Evolutionary conservation across 768 basidiomycete genomes (phyloP).

Genomic region (Amanita pallidorosea): DNA sequence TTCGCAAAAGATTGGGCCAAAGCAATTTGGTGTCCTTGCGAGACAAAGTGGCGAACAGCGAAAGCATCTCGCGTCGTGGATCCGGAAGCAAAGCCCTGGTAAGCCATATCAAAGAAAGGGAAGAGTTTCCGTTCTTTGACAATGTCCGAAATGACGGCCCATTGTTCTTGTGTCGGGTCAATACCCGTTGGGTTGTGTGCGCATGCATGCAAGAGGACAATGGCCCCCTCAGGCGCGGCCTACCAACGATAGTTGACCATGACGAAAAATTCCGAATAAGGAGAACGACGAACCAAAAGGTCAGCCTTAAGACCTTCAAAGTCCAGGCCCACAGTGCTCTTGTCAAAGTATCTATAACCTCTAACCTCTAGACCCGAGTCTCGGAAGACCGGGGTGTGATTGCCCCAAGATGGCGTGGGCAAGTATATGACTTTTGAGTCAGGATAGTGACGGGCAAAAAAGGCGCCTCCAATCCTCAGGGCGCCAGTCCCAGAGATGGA

Average conservation of each 20-base stretch:
- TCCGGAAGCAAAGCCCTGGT: constrained; percentile 98
- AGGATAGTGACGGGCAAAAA: constrained; percentile 83
- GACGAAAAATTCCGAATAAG: background rate
- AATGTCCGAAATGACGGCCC: constrained; percentile 82
- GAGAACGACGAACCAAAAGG: constrained; percentile 47
- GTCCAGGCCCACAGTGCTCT: constrained; percentile 84
- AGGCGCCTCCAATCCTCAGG: constrained; percentile 88
- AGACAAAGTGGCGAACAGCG: constrained; percentile 89
- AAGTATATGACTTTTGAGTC: constrained; percentile 84
- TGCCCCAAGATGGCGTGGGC: constrained; percentile 93
- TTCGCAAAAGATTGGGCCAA: constrained; percentile 96
- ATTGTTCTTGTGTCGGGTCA: constrained; percentile 89
- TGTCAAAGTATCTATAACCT: constrained; percentile 90
- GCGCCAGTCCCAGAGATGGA: constrained; percentile 98
- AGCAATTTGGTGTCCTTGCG: constrained; percentile 82
- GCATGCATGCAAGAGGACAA: constrained; percentile 92
- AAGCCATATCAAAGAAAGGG: constrained; percentile 99
- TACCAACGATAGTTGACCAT: constrained; percentile 13
- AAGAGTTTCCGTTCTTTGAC: constrained; percentile 84
- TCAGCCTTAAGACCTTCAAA: constrained; percentile 86
- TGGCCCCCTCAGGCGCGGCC: constrained; percentile 68
- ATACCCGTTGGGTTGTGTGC: constrained; percentile 99
- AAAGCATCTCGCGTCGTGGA: constrained; percentile 85
- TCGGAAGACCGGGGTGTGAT: constrained; percentile 88
- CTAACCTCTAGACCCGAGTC: constrained; percentile 94